Percentiles rank a stretch among this genome's conserved stretches.
phyloP scores from a whole-genome alignment of 2,329 filamentous ascomycete genomes.

The Chaetomium olivaceum region DNA sequence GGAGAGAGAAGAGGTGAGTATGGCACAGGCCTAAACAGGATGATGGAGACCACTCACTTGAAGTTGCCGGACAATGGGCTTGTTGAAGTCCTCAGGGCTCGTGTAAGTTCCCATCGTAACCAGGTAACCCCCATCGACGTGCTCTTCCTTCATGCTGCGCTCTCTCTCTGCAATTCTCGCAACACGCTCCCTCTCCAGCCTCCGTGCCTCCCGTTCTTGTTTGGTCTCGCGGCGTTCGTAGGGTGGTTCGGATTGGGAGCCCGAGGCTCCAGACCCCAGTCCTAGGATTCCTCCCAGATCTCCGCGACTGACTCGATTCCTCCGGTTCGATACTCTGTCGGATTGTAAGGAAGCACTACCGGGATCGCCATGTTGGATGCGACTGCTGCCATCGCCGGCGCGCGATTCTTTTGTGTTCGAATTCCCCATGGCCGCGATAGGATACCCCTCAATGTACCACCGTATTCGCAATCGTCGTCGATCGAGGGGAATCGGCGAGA shows the following conservation, averaged over 20 bases:
- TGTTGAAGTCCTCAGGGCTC: constrained; percentile 90
- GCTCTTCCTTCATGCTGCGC: constrained; percentile 84
- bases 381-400: constrained; percentile 33
- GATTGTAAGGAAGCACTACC: constrained; percentile 28
- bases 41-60: constrained; percentile 62
- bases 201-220: constrained; percentile 85
- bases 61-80: constrained; percentile 80
- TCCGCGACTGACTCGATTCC: constrained; percentile 43
- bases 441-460: constrained; percentile 2
- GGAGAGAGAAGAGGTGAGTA: constrained; percentile 22
- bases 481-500: not conserved
- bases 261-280: constrained; percentile 42
- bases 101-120: constrained; percentile 95
- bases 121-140: constrained; percentile 90
- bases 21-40: not conserved
- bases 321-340: constrained; percentile 31
- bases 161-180: constrained; percentile 81
- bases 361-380: constrained; percentile 29
- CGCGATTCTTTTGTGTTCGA: constrained; percentile 41
- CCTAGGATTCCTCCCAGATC: constrained; percentile 51
- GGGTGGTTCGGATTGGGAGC: constrained; percentile 44
- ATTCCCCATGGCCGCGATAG: constrained; percentile 39
- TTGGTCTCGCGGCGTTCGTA: constrained; percentile 79
- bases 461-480: constrained; percentile 14
- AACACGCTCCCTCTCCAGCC: constrained; percentile 76